These are phyloP conservation scores for Diaporthe capsici DNA, from an alignment of 2,329 filamentous ascomycete species.

Conservation along the genomic window DNA sequence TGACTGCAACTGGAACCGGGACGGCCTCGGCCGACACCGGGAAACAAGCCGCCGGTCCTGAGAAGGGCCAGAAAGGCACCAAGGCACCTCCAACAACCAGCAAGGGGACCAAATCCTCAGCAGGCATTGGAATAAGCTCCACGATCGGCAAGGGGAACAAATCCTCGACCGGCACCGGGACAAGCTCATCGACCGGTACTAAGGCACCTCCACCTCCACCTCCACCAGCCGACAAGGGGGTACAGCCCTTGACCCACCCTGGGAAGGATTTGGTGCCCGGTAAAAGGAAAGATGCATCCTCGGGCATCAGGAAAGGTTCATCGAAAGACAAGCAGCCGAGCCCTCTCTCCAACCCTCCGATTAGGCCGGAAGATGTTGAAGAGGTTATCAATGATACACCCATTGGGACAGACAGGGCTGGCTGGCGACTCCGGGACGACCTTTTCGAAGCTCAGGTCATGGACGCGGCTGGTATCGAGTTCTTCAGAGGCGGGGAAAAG, in stretches of 20 bases:
- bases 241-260: neutral
- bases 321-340: neutral
- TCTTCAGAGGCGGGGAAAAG: fast-evolving
- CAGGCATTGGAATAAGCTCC: neutral
- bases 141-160: neutral
- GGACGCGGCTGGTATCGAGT: neutral
- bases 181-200: too few relatives aligned
- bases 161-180: neutral
- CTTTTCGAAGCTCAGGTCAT: neutral
- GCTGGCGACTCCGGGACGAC: neutral
- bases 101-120: neutral
- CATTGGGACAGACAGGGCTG: neutral
- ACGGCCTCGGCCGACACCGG: neutral
- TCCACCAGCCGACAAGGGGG: neutral
- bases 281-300: too few relatives aligned
- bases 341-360: neutral
- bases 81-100: neutral
- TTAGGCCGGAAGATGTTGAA: neutral
- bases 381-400: neutral
- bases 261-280: too few relatives aligned
- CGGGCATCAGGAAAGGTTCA: too few relatives aligned
- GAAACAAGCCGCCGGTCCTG: neutral
- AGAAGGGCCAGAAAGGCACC: neutral
- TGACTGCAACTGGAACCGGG: neutral
- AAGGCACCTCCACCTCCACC: neutral